Base-by-base conservation (phyloP, 2,329 filamentous ascomycete species). In the Clonostachys sp. region DNA sequence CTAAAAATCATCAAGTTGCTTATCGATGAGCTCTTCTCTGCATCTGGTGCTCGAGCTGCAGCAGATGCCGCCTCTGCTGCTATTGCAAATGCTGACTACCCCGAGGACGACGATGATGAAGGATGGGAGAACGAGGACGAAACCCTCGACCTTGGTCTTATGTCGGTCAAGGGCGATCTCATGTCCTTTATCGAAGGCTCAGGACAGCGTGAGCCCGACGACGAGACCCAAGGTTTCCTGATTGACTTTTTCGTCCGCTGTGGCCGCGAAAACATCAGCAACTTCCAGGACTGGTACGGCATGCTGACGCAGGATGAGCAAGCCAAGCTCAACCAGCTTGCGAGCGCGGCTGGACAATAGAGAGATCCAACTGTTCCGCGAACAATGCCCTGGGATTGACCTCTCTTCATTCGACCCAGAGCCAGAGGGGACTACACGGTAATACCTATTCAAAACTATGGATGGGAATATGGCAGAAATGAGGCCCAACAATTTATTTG, bases 1-100 rank as follows among this genome's bases (percentile, higher is more conserved):
- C 78, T 99, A 61, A 99, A 99, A 72, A 96, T 99, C 51, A 72
- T 97, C 67, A 99, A 99, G 73, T 86, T 97, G 5, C 81, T 99
- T 9, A 86, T 97, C 42, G 90, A 96, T 61, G 94, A 99, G 69
- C 81, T 99, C 4, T 75, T 88, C 6, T 90, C 89, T 0, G 89
- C 91, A 2, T 85, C 88, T 5, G 89, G 89, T 20, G 68, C 71
- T n/a, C 69, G 74, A 50, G 72, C 72, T 44, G 78, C 83, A 45
- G 74, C 84, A 1, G 81, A 79, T 16, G 79, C 81, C 0, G 85
- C 83, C 0, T 80, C 81, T 2, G 80, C 81, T 0, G 84, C 83
- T 0, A 78, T 81, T 1, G 81, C 81, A 0, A 75, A 80, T 6
- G 78, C 77, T 4, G 76, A 81, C 33, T 74, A 78, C 41, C 75